Evolutionary conservation across 345 rosid genomes (phyloP).

Genomic region (Rhodomyrtus tomentosa): DNA sequence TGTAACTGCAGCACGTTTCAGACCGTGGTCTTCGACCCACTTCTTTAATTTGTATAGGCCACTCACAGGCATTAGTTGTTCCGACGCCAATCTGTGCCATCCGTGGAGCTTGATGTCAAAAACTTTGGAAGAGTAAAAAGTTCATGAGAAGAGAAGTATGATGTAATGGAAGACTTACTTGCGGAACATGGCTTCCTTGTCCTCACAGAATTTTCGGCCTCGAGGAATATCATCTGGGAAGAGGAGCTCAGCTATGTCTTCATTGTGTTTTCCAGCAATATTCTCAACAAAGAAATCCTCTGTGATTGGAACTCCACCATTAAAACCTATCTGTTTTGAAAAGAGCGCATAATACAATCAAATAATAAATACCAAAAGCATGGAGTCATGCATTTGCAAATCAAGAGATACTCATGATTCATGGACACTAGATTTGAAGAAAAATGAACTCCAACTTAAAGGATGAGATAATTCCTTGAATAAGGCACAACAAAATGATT

Average conservation of each 20-base stretch:
- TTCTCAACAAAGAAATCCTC: slow-evolving; percentile 61
- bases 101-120: background rate
- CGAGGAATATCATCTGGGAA: slow-evolving; percentile 65
- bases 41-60: slow-evolving; percentile 62
- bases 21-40: slow-evolving; percentile 77
- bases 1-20: slow-evolving; percentile 93
- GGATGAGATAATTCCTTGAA: background rate
- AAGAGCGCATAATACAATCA: background rate
- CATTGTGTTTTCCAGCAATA: slow-evolving; percentile 78
- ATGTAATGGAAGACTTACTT: slow-evolving; percentile 25
- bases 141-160: background rate
- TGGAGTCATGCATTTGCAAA: background rate
- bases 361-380: background rate
- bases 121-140: background rate
- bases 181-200: slow-evolving; percentile 79
- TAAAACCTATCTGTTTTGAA: slow-evolving; percentile 61
- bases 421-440: background rate
- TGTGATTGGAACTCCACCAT: slow-evolving; percentile 72
- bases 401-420: background rate
- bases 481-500: background rate
- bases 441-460: background rate
- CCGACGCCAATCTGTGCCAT: slow-evolving; percentile 49
- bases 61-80: slow-evolving; percentile 42
- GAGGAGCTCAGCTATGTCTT: slow-evolving; percentile 50
- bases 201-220: slow-evolving; percentile 50